Evolutionary conservation across 2,329 filamentous ascomycete genomes (phyloP).

Genomic region (Phaeosphaeria sp.): DNA sequence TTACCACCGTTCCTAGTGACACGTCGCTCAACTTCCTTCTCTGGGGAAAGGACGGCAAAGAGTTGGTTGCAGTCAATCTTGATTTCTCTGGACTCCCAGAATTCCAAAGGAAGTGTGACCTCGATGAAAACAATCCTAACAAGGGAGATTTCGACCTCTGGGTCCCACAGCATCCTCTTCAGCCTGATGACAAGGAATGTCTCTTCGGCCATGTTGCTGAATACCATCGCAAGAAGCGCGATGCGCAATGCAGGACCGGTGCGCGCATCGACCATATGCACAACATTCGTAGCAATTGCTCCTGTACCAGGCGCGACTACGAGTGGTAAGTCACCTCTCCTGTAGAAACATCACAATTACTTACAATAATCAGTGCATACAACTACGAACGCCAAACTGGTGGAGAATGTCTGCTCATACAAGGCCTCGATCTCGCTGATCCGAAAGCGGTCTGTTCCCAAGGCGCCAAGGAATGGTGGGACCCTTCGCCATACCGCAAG

Average conservation of each 20-base stretch:
- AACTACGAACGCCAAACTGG: conserved; percentile 85
- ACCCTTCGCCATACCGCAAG: conserved; percentile 85
- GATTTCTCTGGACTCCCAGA: conserved; percentile 79
- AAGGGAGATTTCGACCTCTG: conserved; percentile 82
- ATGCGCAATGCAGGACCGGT: conserved; percentile 81
- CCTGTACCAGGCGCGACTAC: conserved; percentile 83
- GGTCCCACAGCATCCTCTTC: conserved; percentile 82
- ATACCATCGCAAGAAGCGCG: conserved; percentile 89
- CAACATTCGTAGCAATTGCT: conserved; percentile 75
- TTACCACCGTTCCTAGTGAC: conserved; percentile 88
- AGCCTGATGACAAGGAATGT: conserved; percentile 78
- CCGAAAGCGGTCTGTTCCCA: conserved; percentile 67
- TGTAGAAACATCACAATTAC: background rate
- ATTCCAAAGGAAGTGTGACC: conserved; percentile 73
- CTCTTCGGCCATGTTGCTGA: conserved; percentile 89
- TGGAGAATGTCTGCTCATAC: conserved; percentile 77
- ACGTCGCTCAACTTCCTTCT: conserved; percentile 89
- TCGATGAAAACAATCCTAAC: conserved; percentile 66
- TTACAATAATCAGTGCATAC: conserved; percentile 72
- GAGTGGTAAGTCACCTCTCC: conserved; percentile 75
- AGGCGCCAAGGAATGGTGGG: conserved; percentile 79
- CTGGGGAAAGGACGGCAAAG: conserved; percentile 70
- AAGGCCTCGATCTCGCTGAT: conserved; percentile 71
- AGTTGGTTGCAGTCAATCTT: conserved; percentile 77
- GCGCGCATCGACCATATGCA: conserved; percentile 70